Evolutionary conservation across 352 stramenopile species (phyloP), one percentile per base, ranked within the genome.

Genomic region (Plasmopara halstedii): DNA sequence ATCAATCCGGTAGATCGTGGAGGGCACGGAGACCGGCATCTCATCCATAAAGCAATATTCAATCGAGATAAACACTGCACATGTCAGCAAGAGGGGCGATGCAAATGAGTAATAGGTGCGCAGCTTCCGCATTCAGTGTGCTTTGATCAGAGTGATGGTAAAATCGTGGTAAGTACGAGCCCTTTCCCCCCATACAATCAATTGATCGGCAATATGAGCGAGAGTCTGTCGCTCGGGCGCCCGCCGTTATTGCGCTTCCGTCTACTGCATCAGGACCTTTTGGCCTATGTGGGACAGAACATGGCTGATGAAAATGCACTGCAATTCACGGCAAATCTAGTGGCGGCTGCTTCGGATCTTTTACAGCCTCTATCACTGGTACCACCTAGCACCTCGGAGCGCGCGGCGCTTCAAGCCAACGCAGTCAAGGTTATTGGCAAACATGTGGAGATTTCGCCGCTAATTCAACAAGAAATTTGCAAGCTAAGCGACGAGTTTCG

Each of bases 381-480:
- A 3, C 47, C 74, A 10, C 68, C 64, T 3, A 67, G 64, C 46
- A 41, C 56, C 13, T 50, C 44, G 0, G 70, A 89, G 51, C 77
- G 77, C 35, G 53, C 73, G n/a, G 70, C 74, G 15, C 58, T 89
- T 34, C 67, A 85, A 63, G 58, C 63, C 18, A 82, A 81, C 58
- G 73, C 73, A 19, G 72, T 81, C 1, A 64, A 56, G 26, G 67
- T 89, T 32, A 53, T 60, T 21, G 70, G 73, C 21, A 87, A 85
- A 48, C 74, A 62, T 52, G 62, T 92, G 21, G 70, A 88, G 38
- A 70, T 92, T 33, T 86, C 77, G 18, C 61, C 75, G 3, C 47
- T 79, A n/a, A 89, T 92, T 50, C 78, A 89, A 47, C 70, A 88
- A 41, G 77, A 89, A 47, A 88, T 92, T 32, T 58, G 64, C 46